Conservation (phyloP, 2,329 filamentous ascomycete species). For the Trichoderma atrobrunneum region DNA sequence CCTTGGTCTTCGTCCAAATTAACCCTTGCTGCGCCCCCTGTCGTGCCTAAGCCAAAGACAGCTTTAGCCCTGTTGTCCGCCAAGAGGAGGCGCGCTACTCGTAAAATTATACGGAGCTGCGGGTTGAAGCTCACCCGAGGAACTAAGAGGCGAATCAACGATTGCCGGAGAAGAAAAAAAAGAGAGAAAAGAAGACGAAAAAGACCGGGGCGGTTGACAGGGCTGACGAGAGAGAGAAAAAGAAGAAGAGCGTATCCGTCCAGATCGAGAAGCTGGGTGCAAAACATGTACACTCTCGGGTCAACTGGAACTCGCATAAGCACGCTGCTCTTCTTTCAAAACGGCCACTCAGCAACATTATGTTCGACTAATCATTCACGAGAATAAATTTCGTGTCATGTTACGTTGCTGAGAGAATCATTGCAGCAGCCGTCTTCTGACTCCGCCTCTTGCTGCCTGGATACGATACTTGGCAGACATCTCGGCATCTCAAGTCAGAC, state of each 20-base stretch:
- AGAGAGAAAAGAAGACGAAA: background rate
- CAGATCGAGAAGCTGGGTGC: background rate
- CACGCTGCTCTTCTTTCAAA: background rate
- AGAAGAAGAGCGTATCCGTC: background rate
- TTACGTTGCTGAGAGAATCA: background rate
- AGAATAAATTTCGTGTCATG: background rate
- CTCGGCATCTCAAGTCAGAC: background rate
- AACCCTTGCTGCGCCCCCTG: background rate
- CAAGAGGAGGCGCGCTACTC: background rate
- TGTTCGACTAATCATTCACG: background rate
- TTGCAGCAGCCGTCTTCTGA: background rate
- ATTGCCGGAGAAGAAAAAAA: background rate
- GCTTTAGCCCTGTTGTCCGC: background rate
- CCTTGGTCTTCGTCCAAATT: background rate
- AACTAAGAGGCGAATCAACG: background rate
- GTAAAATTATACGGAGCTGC: slow-evolving; percentile 15
- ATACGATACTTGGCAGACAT: background rate
- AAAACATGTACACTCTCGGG: background rate
- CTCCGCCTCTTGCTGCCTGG: background rate
- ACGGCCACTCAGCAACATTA: background rate
- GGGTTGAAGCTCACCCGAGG: background rate
- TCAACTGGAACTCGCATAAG: background rate
- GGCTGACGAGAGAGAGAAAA: background rate
- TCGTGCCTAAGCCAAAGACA: background rate
- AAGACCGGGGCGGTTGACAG: background rate